phyloP scores from a whole-genome alignment of 2,329 filamentous ascomycete species.

The Alternaria angustiovoidea region DNA sequence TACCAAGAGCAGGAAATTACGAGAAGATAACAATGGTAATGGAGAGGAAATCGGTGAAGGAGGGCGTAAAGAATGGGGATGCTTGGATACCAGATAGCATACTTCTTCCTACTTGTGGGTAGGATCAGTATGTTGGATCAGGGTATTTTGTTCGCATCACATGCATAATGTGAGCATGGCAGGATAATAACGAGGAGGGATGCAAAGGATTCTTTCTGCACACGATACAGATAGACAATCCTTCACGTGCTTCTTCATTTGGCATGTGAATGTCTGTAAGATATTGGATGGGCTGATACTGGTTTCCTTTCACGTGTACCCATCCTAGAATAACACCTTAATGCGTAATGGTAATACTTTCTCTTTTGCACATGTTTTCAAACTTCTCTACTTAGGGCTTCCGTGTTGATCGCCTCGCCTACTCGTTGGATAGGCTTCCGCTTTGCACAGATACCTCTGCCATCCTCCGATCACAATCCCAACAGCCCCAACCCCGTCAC shows the following conservation, averaged over 20 bases:
- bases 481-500: neutral
- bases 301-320: neutral
- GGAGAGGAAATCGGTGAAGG: neutral
- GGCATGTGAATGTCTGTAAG: neutral
- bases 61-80: neutral
- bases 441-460: no score
- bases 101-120: slow-evolving; percentile 8
- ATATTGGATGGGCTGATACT: neutral
- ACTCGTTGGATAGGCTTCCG: no score
- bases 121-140: neutral
- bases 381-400: no score
- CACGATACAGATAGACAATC: neutral
- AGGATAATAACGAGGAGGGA: neutral
- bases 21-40: neutral
- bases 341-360: no score
- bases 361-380: no score
- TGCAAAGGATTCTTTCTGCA: neutral
- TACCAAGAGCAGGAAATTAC: slow-evolving; percentile 7
- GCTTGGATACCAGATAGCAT: slow-evolving; percentile 19
- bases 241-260: neutral
- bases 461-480: neutral
- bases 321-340: no score
- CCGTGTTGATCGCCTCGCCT: no score
- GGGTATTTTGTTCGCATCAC: neutral
- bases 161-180: neutral